Base-by-base conservation (phyloP, 2,329 filamentous ascomycete genomes). In the Huntiella savannae region DNA sequence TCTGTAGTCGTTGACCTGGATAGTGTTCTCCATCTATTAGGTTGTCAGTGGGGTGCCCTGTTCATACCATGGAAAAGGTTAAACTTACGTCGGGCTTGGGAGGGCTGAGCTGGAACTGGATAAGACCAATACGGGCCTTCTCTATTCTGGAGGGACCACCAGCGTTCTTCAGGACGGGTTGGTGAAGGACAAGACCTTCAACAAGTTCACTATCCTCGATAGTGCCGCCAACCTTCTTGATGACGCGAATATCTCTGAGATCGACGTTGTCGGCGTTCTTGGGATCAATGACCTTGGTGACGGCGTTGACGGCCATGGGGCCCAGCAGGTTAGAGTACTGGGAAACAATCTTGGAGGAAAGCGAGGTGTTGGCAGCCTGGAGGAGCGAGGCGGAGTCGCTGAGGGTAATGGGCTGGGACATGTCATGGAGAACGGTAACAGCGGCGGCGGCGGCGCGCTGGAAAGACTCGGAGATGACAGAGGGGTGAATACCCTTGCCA, bases 181-280 rank as follows among this genome's bases (percentile, higher is more conserved):
- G 91, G 58, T 84, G 86, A 55, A 98, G 71, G 47, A 96, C 87
- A 49, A 98, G 65, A 28, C 91, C 91, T 57, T 98, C 91, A 34
- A 96, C 77, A 70, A 98, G 81, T 66, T 98, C 91, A 59, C 85
- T 94, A 60, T 98, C 91, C 60, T 98, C 91, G 61, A 98, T 96
- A 36, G 92, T 96, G 51, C 91, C 91, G 56, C 91, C 91, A 48
- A 92, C 81, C 67, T 95, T 96, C 75, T 96, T 96, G 58, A 98
- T 73, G 55, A 96, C 91, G 54, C 91, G 77, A 52, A 98, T 95
- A 63, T 96, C 95, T 61, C 84, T 85, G 49, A 98, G 70, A 58
- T 98, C 91, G 47, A 95, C 91, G 54, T 98, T 98, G 54, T 95
- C 84, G 47, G 91, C 88, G 16, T 81, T 94, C 68, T 87, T 93